Percentiles rank a stretch among this genome's conserved stretches.
Evolutionary conservation across 768 basidiomycete species (phyloP).

Genomic region (Serendipita sp.): DNA sequence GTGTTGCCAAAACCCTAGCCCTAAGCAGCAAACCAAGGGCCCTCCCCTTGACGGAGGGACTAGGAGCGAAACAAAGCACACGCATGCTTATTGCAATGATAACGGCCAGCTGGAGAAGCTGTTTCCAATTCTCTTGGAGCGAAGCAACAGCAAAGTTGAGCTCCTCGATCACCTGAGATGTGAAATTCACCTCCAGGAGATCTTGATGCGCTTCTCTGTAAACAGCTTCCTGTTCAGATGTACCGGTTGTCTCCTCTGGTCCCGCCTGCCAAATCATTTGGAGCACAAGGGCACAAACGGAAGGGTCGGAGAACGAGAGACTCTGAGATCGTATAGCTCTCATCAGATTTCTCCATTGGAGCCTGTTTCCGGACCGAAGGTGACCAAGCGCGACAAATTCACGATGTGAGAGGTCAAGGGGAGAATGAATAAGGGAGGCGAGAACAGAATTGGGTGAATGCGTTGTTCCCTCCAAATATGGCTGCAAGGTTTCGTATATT

Average conservation of each 20-base stretch:
- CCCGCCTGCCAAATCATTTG: constrained; percentile 33
- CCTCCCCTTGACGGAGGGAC: constrained; percentile 9
- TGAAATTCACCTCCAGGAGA: constrained; percentile 17
- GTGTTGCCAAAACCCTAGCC: constrained; percentile 14
- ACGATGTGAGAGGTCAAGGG: constrained; percentile 25
- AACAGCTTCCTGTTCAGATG: constrained; percentile 5
- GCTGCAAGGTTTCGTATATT: constrained; percentile 22
- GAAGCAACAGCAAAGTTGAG: constrained; percentile 20
- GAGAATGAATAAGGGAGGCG: constrained; percentile 26
- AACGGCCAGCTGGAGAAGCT: constrained; percentile 19
- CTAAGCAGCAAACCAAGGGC: constrained; percentile 18
- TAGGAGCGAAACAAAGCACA: constrained; percentile 18
- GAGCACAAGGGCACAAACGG: constrained; percentile 26
- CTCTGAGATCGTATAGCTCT: constrained; percentile 26
- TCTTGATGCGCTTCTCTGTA: constrained; percentile 27
- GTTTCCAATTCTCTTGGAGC: constrained; percentile 29
- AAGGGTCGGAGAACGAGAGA: constrained; percentile 24
- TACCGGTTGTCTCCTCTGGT: not conserved
- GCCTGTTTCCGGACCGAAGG: constrained; percentile 26
- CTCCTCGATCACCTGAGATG: constrained; percentile 22
- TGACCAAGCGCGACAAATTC: constrained; percentile 30
- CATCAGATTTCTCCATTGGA: constrained; percentile 38
- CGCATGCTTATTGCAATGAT: constrained; percentile 23
- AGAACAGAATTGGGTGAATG: constrained; percentile 30
- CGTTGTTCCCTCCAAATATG: constrained; percentile 17